A percentile compares a stretch with the other conserved stretches of the same genome.
Conservation (phyloP, 2,329 filamentous ascomycete genomes). For the Triangularia verruculosa region DNA sequence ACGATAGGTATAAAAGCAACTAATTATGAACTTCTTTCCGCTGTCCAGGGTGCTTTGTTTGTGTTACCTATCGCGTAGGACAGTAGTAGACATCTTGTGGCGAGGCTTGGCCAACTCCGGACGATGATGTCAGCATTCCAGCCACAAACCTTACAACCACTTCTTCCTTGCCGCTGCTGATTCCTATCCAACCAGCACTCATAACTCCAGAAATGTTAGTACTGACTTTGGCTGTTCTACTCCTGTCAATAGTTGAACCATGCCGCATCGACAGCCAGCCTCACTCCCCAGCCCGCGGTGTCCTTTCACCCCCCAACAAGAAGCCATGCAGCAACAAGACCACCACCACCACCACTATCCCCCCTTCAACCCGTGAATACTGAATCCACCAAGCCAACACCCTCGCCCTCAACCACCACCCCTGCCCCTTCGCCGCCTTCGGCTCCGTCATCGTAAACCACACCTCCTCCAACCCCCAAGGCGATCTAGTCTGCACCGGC, state of each 20-base stretch:
- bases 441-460: constrained; percentile 56
- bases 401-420: constrained; percentile 40
- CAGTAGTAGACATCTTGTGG: background rate
- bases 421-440: constrained; percentile 54
- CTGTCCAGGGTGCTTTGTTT: too few relatives aligned
- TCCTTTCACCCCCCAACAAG: too few relatives aligned
- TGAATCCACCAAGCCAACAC: constrained; percentile 52
- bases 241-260: background rate
- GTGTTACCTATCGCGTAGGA: too few relatives aligned
- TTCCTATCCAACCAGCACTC: background rate
- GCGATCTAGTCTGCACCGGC: constrained; percentile 44
- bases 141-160: background rate
- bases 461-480: constrained; percentile 32
- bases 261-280: background rate
- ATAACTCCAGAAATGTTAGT: background rate
- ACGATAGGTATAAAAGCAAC: too few relatives aligned
- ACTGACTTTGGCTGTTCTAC: background rate
- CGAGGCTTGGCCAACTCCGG: background rate
- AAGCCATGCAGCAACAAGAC: too few relatives aligned
- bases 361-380: constrained; percentile 40
- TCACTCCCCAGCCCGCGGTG: too few relatives aligned
- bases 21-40: background rate
- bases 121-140: background rate
- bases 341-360: constrained; percentile 28
- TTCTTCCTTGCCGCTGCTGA: too few relatives aligned